Evolutionary conservation across 1,139 yeast genomes (phyloP), one percentile per base, ranked within the genome.

Genomic region (Hanseniaspora gamundiae): DNA sequence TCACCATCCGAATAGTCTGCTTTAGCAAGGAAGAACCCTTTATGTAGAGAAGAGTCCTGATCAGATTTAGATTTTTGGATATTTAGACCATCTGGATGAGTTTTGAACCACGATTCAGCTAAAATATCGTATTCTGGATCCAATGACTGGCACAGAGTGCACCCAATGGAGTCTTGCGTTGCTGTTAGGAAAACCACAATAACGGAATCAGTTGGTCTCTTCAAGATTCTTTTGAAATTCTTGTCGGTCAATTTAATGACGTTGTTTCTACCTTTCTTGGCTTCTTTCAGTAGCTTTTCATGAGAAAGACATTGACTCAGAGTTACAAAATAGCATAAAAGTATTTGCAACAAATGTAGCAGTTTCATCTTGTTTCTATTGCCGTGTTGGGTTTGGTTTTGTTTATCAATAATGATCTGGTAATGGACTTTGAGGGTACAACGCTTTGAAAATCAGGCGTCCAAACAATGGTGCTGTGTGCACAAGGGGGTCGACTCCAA

Each of bases 101-200:
- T 71, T 33, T 55, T 48, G 38, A 58, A 55, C 78, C 79, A 79
- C 57, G 88, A 81, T 33, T 74, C 65, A 26, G 78, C 80, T 41
- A 87, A 69, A 41, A 69, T 68, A 20, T 72, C 66, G 56, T 64
- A 85, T 42, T 74, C 76, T 1, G 96, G 94, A 33, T 73, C 76
- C 53, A 84, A 72, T 42, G 80, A 78, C 22, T 67, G 56, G 69
- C 99, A 91, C 48, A 85, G 69, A 2, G 70, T 69, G 65, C 98
- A 91, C 30, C 85, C 85, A 58, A 86, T 73, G 52, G 76, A 77
- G 0, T 85, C 69, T 33, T 78, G 71, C 16, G 79, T 74, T 2
- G 96, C 87, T 0, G 96, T 83, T 52, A 91, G 65, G 45, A 82
- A 69, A 22, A 84, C 70, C 17, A 84, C 56, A 41, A 81, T 74